A percentile compares a stretch with the other conserved stretches of the same genome.
These are phyloP conservation scores for Myxozyma melibiosi DNA, from an alignment of 805 yeast genomes.

Conservation along the genomic window DNA sequence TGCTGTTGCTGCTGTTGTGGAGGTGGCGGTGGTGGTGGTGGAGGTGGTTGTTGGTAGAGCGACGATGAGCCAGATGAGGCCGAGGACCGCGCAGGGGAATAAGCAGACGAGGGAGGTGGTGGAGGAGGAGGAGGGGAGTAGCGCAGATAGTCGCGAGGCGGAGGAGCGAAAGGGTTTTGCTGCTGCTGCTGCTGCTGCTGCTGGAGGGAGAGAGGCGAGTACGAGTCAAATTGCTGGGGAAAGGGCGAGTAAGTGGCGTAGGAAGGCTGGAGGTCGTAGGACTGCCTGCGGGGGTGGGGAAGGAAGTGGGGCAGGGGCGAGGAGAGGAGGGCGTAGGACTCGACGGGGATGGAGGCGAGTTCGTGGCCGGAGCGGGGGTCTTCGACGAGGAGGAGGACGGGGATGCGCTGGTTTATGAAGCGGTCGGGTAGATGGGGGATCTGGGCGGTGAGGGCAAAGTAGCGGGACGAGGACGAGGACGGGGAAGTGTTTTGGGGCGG, in stretches of 20 bases:
- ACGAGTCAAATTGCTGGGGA: background rate
- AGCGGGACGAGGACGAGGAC: constrained; percentile 6
- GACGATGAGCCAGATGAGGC: background rate
- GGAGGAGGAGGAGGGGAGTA: constrained; percentile 3
- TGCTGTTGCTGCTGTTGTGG: constrained; percentile 15
- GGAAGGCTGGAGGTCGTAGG: background rate
- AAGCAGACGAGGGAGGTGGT: constrained; percentile 2
- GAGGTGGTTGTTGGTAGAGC: background rate
- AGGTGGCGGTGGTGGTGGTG: constrained; percentile 2
- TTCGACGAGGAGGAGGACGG: constrained; percentile 24
- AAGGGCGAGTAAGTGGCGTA: background rate
- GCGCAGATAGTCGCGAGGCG: background rate
- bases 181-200: constrained; percentile 9
- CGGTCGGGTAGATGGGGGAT: constrained; percentile 25
- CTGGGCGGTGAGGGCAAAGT: constrained; percentile 24
- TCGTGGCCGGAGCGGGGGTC: constrained; percentile 26
- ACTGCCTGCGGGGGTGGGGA: too few species aligned
- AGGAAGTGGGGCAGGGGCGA: background rate
- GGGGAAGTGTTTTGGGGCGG: constrained; percentile 15
- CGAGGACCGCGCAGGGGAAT: background rate
- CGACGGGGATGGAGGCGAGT: constrained; percentile 22
- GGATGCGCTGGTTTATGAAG: constrained; percentile 23
- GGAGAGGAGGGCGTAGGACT: constrained; percentile 10
- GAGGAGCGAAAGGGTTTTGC: constrained; percentile 7
- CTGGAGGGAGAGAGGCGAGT: background rate